Evolutionary conservation across 805 yeast genomes (phyloP).

Genomic region (Blastobotrys americana): DNA sequence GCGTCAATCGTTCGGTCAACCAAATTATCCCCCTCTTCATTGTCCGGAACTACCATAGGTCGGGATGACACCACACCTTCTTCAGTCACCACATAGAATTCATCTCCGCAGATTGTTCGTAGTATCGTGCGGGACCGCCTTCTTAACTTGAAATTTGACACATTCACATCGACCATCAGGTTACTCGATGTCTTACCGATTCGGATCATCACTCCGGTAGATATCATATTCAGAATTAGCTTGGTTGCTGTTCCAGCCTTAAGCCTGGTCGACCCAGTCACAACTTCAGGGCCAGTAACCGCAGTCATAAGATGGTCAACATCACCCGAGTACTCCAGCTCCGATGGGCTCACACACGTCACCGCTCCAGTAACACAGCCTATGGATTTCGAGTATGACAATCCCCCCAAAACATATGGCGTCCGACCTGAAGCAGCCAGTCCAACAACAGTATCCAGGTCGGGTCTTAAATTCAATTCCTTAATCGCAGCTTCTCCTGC

Average conservation of each 20-base stretch:
- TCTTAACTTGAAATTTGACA: slow-evolving; percentile 20
- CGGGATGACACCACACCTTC: not conserved
- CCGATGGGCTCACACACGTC: slow-evolving; percentile 19
- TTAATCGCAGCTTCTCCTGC: slow-evolving; percentile 19
- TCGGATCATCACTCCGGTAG: slow-evolving; percentile 22
- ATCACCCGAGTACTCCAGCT: slow-evolving; percentile 9
- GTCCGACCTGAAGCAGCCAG: slow-evolving; percentile 29
- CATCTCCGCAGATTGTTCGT: slow-evolving; percentile 14
- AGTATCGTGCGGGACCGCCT: slow-evolving; percentile 19
- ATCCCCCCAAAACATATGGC: slow-evolving; percentile 25
- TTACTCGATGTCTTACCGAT: slow-evolving; percentile 24
- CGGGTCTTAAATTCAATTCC: slow-evolving; percentile 12
- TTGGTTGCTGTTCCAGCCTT: slow-evolving; percentile 27
- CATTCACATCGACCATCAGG: slow-evolving; percentile 24
- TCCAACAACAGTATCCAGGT: slow-evolving; percentile 22
- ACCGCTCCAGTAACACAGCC: slow-evolving; percentile 24
- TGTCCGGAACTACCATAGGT: not conserved
- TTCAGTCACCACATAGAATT: slow-evolving; percentile 2
- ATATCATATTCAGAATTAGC: slow-evolving; percentile 22
- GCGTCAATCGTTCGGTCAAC: slow-evolving; percentile 12
- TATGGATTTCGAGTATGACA: slow-evolving; percentile 18
- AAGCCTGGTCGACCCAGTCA: slow-evolving; percentile 24
- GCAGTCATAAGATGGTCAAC: slow-evolving; percentile 17
- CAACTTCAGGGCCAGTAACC: slow-evolving; percentile 23
- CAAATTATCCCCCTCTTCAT: not conserved